Evolutionary conservation across 1,284 basidiomycete genomes (phyloP).

Genomic region (Puccinia triticina): DNA sequence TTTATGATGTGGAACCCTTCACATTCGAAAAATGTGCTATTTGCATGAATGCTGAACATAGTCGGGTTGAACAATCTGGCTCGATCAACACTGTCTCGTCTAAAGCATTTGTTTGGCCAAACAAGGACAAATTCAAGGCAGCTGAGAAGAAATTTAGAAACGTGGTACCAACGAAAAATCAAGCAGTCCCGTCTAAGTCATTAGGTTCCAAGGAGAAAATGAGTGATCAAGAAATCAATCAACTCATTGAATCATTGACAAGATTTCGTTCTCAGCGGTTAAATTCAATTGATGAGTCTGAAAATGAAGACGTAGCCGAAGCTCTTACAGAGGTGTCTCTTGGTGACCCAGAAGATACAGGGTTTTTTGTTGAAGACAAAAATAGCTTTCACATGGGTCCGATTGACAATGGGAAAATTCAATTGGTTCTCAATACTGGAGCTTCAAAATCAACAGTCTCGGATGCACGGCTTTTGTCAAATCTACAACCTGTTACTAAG

Average conservation of each 20-base stretch:
- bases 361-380: not conserved
- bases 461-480: not conserved
- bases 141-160: not conserved
- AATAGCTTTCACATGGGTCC: no score
- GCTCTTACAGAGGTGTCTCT: not conserved
- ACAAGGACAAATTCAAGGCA: not conserved
- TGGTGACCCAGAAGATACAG: not conserved
- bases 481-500: not conserved
- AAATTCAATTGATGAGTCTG: not conserved
- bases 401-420: no score
- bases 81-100: no score
- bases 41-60: no score
- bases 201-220: no score
- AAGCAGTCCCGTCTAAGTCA: not conserved
- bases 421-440: not conserved
- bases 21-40: not conserved
- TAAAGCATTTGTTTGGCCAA: not conserved
- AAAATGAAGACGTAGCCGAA: not conserved
- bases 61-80: not conserved
- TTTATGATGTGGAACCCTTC: not conserved
- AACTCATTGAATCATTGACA: no score
- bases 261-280: no score
- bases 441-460: constrained; percentile 6
- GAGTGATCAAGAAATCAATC: not conserved
- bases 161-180: not conserved